phyloP scores from a whole-genome alignment of 345 rosid species.

The Corchorus capsularis region DNA sequence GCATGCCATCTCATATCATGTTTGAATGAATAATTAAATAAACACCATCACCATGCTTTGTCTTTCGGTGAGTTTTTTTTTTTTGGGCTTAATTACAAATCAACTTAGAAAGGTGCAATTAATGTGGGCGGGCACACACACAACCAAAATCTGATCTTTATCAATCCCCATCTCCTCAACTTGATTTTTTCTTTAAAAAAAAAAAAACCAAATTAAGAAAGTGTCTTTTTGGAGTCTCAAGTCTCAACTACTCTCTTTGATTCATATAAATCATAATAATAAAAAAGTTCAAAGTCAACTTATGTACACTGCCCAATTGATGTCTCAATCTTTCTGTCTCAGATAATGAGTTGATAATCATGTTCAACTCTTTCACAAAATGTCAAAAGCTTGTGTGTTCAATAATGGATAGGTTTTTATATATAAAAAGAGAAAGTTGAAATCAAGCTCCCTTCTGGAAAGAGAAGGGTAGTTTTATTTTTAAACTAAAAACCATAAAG shows the following conservation, averaged over 20 bases:
- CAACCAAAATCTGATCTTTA: conserved; percentile 19
- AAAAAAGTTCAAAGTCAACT: conserved; percentile 30
- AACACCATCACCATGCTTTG: neutral
- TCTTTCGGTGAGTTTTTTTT: conserved; percentile 2
- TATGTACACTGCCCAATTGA: conserved; percentile 13
- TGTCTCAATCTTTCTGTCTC: conserved; percentile 14
- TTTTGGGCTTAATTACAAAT: neutral
- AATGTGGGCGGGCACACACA: conserved; percentile 18
- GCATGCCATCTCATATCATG: no score
- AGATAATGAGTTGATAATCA: neutral
- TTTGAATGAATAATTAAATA: no score
- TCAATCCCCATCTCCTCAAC: neutral
- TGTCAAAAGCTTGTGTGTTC: conserved; percentile 20
- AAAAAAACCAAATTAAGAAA: no score
- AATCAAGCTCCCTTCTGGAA: neutral
- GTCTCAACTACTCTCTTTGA: conserved; percentile 25
- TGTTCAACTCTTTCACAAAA: conserved; percentile 8
- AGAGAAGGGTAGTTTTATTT: neutral
- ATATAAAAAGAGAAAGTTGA: conserved; percentile 1
- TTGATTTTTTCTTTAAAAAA: conserved; percentile 11
- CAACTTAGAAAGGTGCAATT: conserved; percentile 9
- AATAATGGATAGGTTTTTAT: neutral
- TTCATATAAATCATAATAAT: no score
- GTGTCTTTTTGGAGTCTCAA: neutral
- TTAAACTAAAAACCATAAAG: neutral